Evolutionary conservation across 257 asterid genomes (phyloP), one percentile per base, ranked within the genome.

Genomic region (Striga asiatica): DNA sequence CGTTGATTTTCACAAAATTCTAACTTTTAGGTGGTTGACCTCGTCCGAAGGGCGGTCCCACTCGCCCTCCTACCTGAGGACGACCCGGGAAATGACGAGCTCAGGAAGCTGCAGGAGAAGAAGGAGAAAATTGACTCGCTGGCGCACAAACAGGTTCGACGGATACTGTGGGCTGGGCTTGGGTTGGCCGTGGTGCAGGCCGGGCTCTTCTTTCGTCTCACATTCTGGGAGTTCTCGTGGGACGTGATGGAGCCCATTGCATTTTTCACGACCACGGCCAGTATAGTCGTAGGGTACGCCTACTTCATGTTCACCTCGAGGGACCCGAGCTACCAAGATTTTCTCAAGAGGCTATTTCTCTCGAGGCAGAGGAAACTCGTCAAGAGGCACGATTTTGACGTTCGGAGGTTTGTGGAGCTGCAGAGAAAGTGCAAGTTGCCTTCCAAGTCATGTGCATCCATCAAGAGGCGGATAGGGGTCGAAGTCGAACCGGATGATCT

Each of bases 241-340:
- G 88, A 83, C 56, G 93, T 83, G 4, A 83, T 83, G 89, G 93
- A 83, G 61, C 93, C 93, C 3, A 76, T 83, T 39, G 75, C 88
- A 4, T 83, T 75, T 43, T 83, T 73, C 62, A 50, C 79, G 0
- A 76, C 88, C 13, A 28, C 85, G 0, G 51, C 79, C 0, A 76
- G 81, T 50, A 57, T 79, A 47, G 69, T 83, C 47, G 56, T 64
- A 0, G 81, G 84, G 56, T 81, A 78, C 50, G 76, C 80, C 42
- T 81, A 78, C 69, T 83, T 76, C 78, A 61, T 83, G 50, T 45
- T 61, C 70, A 83, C 93, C 0, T 61, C 85, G 0, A 71, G 78
- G 24, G 93, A 83, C 63, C 89, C 85, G 0, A 64, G 74, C 23
- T 80, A 80, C 56, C 84, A 83, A 52, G 89, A 81, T 24, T 68